Evolutionary conservation across 768 basidiomycete genomes (phyloP).

Genomic region (Tricholomella constricta): DNA sequence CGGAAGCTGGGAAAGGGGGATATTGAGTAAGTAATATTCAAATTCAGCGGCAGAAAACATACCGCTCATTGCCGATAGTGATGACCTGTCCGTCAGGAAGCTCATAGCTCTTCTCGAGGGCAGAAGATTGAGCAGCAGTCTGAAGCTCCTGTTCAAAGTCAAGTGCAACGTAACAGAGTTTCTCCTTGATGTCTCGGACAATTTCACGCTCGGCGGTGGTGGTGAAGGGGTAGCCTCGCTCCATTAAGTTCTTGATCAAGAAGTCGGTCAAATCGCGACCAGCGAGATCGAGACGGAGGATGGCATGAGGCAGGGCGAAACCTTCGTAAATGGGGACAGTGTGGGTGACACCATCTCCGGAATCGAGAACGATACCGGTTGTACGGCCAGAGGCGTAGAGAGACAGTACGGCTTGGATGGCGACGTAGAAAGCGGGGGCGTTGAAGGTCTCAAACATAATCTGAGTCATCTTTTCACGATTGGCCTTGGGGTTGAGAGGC

Average conservation of each 20-base stretch:
- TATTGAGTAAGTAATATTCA: constrained; percentile 49
- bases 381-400: constrained; percentile 95
- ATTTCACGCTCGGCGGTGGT: constrained; percentile 94
- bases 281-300: constrained; percentile 88
- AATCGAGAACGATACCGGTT: constrained; percentile 93
- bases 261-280: constrained; percentile 90
- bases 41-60: constrained; percentile 60
- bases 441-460: constrained; percentile 98
- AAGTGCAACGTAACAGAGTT: constrained; percentile 92
- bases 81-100: constrained; percentile 93
- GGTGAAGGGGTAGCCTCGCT: constrained; percentile 93
- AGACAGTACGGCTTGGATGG: constrained; percentile 89
- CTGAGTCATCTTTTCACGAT: constrained; percentile 93
- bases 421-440: constrained; percentile 89
- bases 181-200: constrained; percentile 97
- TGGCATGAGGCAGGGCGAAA: constrained; percentile 91
- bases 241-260: constrained; percentile 82
- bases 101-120: constrained; percentile 92
- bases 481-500: constrained; percentile 90
- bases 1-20: constrained; percentile 72
- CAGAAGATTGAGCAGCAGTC: constrained; percentile 86
- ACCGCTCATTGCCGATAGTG: constrained; percentile 92
- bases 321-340: constrained; percentile 97
- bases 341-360: constrained; percentile 95
- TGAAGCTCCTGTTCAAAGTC: constrained; percentile 94